Evolutionary conservation across 2,329 filamentous ascomycete species (phyloP).

Genomic region (Aspergillus costaricaensis): DNA sequence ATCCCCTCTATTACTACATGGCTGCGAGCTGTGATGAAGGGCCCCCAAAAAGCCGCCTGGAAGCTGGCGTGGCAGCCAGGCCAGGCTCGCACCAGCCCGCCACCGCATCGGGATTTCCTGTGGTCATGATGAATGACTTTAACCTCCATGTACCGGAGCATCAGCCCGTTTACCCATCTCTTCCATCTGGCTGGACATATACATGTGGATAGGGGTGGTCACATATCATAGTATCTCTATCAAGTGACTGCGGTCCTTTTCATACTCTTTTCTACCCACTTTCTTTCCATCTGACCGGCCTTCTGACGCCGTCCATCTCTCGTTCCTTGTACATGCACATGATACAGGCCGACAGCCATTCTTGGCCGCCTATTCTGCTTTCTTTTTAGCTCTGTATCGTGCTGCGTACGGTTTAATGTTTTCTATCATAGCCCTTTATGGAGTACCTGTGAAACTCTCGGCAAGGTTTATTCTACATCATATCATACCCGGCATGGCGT

Average conservation of each 20-base stretch:
- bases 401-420: neutral
- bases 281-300: neutral
- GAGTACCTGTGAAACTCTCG: neutral
- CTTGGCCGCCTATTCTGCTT: neutral
- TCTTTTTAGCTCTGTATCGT: neutral
- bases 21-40: constrained; percentile 18
- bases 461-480: neutral
- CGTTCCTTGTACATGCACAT: neutral
- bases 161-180: constrained; percentile 18
- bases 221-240: neutral
- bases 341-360: neutral
- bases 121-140: constrained; percentile 30
- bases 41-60: constrained; percentile 18
- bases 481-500: neutral
- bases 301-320: neutral
- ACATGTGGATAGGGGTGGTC: constrained; percentile 17
- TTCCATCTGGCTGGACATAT: constrained; percentile 24
- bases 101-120: constrained; percentile 20
- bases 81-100: constrained; percentile 18
- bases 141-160: constrained; percentile 27
- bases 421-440: neutral
- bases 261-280: neutral
- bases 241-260: neutral
- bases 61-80: constrained; percentile 20
- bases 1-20: constrained; percentile 30